phyloP scores from a whole-genome alignment of 768 basidiomycete genomes.

The Astraeus odoratus region DNA sequence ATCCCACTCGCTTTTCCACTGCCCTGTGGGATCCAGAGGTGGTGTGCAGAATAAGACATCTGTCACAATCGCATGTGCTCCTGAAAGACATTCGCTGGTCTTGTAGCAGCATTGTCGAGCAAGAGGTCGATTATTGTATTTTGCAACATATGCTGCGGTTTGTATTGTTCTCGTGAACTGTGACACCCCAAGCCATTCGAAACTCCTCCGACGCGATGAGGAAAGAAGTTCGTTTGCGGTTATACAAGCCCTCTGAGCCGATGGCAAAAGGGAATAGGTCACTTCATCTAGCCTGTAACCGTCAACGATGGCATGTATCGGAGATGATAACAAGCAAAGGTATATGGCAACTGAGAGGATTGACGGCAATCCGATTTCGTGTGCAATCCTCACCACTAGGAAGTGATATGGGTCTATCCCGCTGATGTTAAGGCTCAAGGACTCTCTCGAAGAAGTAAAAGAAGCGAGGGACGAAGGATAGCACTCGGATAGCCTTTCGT shows the following conservation, averaged over 20 bases:
- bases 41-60: background rate
- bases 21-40: background rate
- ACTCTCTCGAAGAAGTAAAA: background rate
- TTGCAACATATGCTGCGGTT: background rate
- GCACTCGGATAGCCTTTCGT: background rate
- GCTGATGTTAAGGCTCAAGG: background rate
- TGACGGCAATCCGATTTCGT: background rate
- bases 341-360: background rate
- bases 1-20: background rate
- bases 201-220: background rate
- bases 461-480: background rate
- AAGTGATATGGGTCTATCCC: conserved; percentile 10
- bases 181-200: background rate
- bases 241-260: background rate
- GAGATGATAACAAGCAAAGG: background rate
- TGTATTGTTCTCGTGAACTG: background rate
- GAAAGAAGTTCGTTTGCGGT: background rate
- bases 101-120: background rate
- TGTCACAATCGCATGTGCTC: too few relatives aligned
- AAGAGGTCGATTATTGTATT: too few relatives aligned
- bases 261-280: background rate
- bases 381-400: conserved; percentile 1
- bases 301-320: background rate
- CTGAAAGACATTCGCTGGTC: too few relatives aligned
- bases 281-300: background rate